Evolutionary conservation across 345 rosid species (phyloP), one percentile per base, ranked within the genome.

Genomic region (Euphorbia pulcherrima): DNA sequence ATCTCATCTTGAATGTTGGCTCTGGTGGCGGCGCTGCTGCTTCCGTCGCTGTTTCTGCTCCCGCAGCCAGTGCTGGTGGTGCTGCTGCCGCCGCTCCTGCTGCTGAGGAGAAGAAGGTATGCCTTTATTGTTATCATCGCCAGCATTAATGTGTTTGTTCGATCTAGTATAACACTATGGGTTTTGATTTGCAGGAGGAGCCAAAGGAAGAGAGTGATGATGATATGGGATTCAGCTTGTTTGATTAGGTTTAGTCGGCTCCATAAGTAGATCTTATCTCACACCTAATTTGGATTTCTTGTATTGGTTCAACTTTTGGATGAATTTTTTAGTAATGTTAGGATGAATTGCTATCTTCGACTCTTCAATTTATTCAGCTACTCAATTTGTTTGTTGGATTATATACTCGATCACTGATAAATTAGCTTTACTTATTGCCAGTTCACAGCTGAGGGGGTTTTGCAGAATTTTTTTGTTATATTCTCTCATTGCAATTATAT

Each of bases 1-100:
- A 84, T 44, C 85, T 84, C 63, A 62, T 86, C 79, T 50, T 69
- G 74, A 86, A 78, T 54, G 80, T 78, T 52, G 87, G 87, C 10
- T 57, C 87, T 27, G 85, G 85, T 29, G 83, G 89, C 18, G 85
- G 78, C 41, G 83, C 24, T 30, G 84, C 24, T 30, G 84, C 66
- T 16, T 67, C 82, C 9, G 77, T 39, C 4, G 81, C 75, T 11
- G 71, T 54, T 12, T 60, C 78, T 14, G 84, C 79, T 26, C 47
- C 88, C 4, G 56, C 79, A 20, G 64, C 48, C 1, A 58, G 50
- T n/a, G 68, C 55, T n/a, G 78, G 66, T 39, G 79, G 50, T 6
- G 74, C 62, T 5, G 76, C 74, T 0, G 79, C 82, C 0, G 75
- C 78, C 1, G 82, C 88, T 1, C 79, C 81, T 21, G 79, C 88